Base-by-base conservation (phyloP, 1,284 basidiomycete species). In the Trametes polyzona region DNA sequence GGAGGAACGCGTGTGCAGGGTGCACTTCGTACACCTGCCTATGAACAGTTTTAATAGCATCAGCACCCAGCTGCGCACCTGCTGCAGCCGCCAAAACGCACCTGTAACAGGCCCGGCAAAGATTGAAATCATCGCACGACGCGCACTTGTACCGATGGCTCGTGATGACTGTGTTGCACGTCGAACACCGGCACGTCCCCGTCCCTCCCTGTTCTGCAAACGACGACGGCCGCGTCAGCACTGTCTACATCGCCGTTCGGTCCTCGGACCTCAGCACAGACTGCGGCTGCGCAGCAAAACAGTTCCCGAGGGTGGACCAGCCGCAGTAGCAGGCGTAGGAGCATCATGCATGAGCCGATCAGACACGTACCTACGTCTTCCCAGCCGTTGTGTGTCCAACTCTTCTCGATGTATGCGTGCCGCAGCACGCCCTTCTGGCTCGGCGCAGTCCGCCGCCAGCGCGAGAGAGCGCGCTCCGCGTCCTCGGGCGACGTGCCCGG, bases 11-110 rank as follows among this genome's bases (percentile, higher is more conserved):
- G 68, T 96, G 93, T 0, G 83, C 83, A 5, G 94, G 94, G 68
- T 96, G 94, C 19, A 95, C 84, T 65, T 95, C 92, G 64, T 95
- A 91, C 7, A 95, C 92, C 76, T 87, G 86, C 65, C 88, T 86
- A 61, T 26, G 27, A 21, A 5, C 29, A 16, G 12, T 33, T n/a
- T 52, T 37, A 49, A 42, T 30, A 33, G 12, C 46, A 41, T 47
- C 52, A 57, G 11, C 40, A 4, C 12, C 10, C 47, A 24, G 33
- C 49, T 47, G 35, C 37, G 14, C 11, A 42, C 14, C 30, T 6
- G 27, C 32, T 40, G 21, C 16, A 27, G 24, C 11, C 36, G 36
- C 32, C 27, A 23, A 2, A 30, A 61, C 69, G 36, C 49, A 90
- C 90, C 86, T 86, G 67, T 90, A 90, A 69, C 93, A 95, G 1